phyloP scores from a whole-genome alignment of 2,329 filamentous ascomycete genomes.

The Pseudogymnoascus pannorum region DNA sequence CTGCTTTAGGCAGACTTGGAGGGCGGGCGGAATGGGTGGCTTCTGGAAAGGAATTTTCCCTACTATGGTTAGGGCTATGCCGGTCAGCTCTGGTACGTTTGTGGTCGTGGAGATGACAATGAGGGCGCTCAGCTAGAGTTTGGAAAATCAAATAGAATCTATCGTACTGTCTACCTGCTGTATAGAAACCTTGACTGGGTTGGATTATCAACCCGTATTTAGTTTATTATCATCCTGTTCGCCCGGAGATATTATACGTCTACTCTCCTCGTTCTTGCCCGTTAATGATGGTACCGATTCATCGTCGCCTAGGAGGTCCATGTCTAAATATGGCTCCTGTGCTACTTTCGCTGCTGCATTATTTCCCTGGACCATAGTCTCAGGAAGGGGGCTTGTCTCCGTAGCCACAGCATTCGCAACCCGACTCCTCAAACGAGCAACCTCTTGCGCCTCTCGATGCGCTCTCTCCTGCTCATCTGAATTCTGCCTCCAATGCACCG shows the following conservation, averaged over 20 bases:
- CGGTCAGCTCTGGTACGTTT: slow-evolving; percentile 96
- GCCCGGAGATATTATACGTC: neutral
- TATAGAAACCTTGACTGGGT: neutral
- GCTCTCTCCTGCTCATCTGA: neutral
- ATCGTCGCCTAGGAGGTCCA: neutral
- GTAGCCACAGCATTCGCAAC: neutral
- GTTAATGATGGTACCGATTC: neutral
- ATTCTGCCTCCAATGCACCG: slow-evolving; percentile 3
- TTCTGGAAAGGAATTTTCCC: slow-evolving; percentile 96
- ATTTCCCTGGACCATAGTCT: neutral
- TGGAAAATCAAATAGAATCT: neutral
- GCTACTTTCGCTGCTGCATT: neutral
- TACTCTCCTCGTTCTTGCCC: neutral
- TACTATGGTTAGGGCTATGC: slow-evolving; percentile 90
- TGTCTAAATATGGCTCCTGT: neutral
- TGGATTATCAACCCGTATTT: neutral
- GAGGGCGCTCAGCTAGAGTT: slow-evolving; percentile 35
- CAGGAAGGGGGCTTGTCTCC: neutral
- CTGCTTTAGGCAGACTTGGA: slow-evolving; percentile 79
- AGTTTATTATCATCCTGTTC: neutral
- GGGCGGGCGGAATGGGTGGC: slow-evolving; percentile 65
- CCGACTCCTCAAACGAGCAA: neutral
- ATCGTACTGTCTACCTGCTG: neutral
- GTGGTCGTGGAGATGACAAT: slow-evolving; percentile 67
- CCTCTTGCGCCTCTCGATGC: neutral